These are phyloP conservation scores for Cadophora malorum DNA, from an alignment of 2,329 filamentous ascomycete genomes.

Conservation along the genomic window DNA sequence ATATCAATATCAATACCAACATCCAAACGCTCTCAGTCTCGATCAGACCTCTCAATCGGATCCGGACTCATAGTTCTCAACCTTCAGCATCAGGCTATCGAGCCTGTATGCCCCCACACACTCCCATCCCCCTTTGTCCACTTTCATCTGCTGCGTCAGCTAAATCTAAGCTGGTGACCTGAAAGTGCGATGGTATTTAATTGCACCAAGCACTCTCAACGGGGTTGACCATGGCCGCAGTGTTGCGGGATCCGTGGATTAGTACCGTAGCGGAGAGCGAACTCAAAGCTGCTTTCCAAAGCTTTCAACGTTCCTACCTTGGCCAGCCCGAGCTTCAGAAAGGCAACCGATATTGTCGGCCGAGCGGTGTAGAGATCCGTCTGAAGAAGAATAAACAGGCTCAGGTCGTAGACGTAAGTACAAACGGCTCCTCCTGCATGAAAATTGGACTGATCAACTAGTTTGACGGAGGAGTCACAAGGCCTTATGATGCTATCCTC, in stretches of 20 bases:
- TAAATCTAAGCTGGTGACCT: neutral
- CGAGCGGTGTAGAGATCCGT: conserved; percentile 5
- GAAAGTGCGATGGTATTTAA: neutral
- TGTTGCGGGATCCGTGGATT: conserved; percentile 31
- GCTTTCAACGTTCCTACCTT: neutral
- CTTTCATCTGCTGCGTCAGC: neutral
- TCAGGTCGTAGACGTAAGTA: conserved; percentile 11
- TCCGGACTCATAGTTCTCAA: too few species aligned
- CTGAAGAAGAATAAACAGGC: neutral
- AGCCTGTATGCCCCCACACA: neutral
- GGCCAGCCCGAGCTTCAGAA: neutral
- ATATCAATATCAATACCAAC: neutral
- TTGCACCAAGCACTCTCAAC: neutral
- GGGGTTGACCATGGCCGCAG: conserved; percentile 24
- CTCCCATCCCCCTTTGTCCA: neutral
- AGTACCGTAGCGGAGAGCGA: conserved; percentile 19
- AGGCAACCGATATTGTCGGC: conserved; percentile 10
- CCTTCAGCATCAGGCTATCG: too few species aligned
- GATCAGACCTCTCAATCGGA: neutral
- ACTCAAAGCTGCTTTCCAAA: conserved; percentile 21
- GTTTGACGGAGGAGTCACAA: neutral
- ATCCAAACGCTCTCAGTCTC: neutral
- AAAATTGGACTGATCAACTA: neutral
- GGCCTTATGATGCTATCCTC: neutral
- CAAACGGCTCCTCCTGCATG: neutral